phyloP scores from a whole-genome alignment of 2,329 filamentous ascomycete species.

The Scedosporium minutisporum region DNA sequence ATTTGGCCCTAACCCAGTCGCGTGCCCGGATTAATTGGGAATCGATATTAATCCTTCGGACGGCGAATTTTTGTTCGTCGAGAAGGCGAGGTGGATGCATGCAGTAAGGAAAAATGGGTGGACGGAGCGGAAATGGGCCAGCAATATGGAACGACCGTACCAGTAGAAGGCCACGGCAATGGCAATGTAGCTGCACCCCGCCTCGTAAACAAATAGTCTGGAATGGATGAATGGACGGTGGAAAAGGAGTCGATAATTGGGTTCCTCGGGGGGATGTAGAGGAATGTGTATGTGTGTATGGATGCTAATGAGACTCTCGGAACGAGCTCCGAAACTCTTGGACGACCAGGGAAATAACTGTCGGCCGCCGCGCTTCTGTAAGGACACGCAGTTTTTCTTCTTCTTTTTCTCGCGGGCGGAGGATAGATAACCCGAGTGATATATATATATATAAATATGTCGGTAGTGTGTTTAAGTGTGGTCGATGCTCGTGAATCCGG shows the following conservation, averaged over 20 bases:
- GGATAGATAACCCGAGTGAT: background rate
- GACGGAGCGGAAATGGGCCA: too few relatives aligned
- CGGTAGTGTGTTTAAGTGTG: background rate
- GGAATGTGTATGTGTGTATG: background rate
- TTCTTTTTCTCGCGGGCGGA: background rate
- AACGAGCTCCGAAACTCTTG: background rate
- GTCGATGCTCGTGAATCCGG: background rate
- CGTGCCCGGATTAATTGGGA: constrained; percentile 8
- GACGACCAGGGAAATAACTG: background rate
- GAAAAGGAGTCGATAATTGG: background rate
- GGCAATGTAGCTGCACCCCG: background rate
- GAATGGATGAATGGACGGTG: background rate
- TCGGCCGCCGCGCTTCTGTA: background rate
- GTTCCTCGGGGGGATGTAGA: background rate
- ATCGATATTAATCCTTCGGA: constrained; percentile 1
- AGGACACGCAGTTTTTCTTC: background rate
- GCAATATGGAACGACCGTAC: background rate
- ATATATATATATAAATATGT: background rate
- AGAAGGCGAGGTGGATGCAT: background rate
- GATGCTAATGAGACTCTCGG: background rate
- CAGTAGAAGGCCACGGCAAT: background rate
- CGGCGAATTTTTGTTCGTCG: background rate
- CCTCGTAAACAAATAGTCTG: background rate
- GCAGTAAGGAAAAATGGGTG: background rate
- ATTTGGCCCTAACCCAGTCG: constrained; percentile 5